Evolutionary conservation across 2,329 filamentous ascomycete genomes (phyloP).

Genomic region (Pseudogymnoascus sp.): DNA sequence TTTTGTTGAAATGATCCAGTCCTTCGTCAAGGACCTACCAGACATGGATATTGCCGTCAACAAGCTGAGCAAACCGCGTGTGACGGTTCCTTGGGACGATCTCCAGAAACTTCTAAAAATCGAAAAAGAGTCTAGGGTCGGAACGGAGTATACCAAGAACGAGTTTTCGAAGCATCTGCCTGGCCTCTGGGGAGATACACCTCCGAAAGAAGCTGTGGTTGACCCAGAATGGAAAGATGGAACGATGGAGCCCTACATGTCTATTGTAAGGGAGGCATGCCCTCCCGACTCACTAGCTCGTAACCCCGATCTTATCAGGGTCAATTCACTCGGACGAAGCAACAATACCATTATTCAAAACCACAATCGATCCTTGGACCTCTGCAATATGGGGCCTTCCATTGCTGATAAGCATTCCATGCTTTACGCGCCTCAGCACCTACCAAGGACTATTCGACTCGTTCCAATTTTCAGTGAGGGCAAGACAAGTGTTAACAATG

Average conservation of each 20-base stretch:
- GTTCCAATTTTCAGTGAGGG: constrained; percentile 55
- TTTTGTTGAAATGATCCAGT: constrained; percentile 28
- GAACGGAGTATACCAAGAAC: background rate
- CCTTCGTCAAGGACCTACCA: constrained; percentile 44
- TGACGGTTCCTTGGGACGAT: constrained; percentile 52
- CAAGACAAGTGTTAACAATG: constrained; percentile 54
- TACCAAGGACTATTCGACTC: constrained; percentile 44
- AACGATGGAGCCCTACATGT: constrained; percentile 47
- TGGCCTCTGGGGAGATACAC: constrained; percentile 18
- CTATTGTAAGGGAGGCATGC: constrained; percentile 48
- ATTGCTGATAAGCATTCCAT: constrained; percentile 44
- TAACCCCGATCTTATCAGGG: constrained; percentile 33
- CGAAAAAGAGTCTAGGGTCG: constrained; percentile 31
- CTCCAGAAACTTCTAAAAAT: constrained; percentile 42
- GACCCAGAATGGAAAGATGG: constrained; percentile 23
- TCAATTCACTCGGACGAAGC: constrained; percentile 19
- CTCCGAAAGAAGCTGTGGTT: constrained; percentile 12
- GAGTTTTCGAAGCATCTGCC: constrained; percentile 35
- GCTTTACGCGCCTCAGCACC: constrained; percentile 44
- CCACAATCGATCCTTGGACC: constrained; percentile 49
- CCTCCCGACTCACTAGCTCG: constrained; percentile 44
- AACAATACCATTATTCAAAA: constrained; percentile 47
- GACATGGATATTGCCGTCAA: constrained; percentile 63
- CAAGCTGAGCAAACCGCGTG: constrained; percentile 52
- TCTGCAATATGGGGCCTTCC: constrained; percentile 47